Base-by-base conservation (phyloP, 1,284 basidiomycete species). In the Austropuccinia psidii region DNA sequence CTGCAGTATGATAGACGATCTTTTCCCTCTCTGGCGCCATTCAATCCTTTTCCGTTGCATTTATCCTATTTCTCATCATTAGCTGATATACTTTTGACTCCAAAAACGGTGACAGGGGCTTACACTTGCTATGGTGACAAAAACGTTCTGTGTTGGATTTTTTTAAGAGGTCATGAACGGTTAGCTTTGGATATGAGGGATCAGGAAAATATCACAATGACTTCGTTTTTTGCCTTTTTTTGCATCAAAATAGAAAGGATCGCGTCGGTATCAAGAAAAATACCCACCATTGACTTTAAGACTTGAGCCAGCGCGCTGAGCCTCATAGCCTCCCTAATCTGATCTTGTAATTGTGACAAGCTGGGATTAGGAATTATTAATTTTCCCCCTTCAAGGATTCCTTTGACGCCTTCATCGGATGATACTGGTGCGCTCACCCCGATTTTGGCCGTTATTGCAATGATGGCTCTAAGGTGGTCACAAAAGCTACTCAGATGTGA, bases 251-350 rank as follows among this genome's bases (percentile, higher is more conserved):
- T n/a, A n/a, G n/a, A n/a, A n/a, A n/a, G n/a, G n/a, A n/a, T n/a
- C n/a, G n/a, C n/a, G n/a, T n/a, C n/a, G n/a, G n/a, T n/a, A n/a
- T n/a, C n/a, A n/a, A n/a, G 21, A 54, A 41, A 19, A 31, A 54
- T 21, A 67, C 47, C 33, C 43, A 47, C 66, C 66, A 69, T 69
- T 4, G 66, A 39, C 58, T 69, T 69, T 9, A 69, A 31, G 9
- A 69, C 66, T 58, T 69, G 66, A 24, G 66, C 66, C 21, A 69
- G 54, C 21, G 66, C 66, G 33, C 66, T 69, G 13, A 69, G 50
- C 41, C 41, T 55, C 24, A 69, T 57, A 13, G 66, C 43, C 17
- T 69, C 66, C 21, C 66, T 49, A 31, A 57, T 37, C 41, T 55
- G 50, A n/a, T 69, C 54, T 47, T 69, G 66, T n/a, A 69, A 21